phyloP scores from a whole-genome alignment of 2,329 filamentous ascomycete genomes.

The Stemphylium lycopersici region DNA sequence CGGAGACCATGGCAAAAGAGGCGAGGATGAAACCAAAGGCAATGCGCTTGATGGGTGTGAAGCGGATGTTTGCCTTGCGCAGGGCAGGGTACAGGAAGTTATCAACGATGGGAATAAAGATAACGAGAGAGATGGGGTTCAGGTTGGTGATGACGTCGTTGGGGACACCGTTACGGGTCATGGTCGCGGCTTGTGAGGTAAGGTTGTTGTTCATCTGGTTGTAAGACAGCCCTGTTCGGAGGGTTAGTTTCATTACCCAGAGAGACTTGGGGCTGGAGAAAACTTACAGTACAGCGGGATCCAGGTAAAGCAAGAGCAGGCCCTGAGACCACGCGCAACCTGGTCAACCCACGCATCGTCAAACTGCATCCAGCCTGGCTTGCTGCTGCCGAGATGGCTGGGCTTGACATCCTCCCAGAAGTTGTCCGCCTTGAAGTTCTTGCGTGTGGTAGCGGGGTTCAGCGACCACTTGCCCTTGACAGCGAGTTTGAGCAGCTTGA shows the following conservation, averaged over 20 bases:
- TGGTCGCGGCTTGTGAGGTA: constrained; percentile 61
- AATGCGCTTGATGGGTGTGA: constrained; percentile 62
- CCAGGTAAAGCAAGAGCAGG: constrained; percentile 61
- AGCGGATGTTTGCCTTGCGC: constrained; percentile 54
- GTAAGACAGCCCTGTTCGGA: constrained; percentile 52
- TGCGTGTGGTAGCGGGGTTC: constrained; percentile 65
- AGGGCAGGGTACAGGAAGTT: constrained; percentile 59
- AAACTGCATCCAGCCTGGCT: constrained; percentile 78
- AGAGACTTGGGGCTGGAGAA: not conserved
- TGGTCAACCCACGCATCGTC: constrained; percentile 81
- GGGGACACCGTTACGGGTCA: constrained; percentile 59
- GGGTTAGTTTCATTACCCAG: not conserved
- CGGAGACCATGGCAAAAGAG: constrained; percentile 56
- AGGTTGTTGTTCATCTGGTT: constrained; percentile 63
- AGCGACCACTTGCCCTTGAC: constrained; percentile 68
- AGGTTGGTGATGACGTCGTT: constrained; percentile 64
- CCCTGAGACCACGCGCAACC: constrained; percentile 48
- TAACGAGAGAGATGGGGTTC: constrained; percentile 60
- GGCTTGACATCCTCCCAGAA: constrained; percentile 75
- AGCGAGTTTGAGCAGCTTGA: constrained; percentile 65
- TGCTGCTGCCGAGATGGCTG: constrained; percentile 62
- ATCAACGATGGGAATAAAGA: constrained; percentile 62
- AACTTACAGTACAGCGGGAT: constrained; percentile 48
- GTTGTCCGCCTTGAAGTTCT: constrained; percentile 61
- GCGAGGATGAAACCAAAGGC: constrained; percentile 58